Evolutionary conservation across 495 filamentous ascomycete genomes (phyloP), one percentile per base, ranked within the genome.

Genomic region (Annulohypoxylon maeteangense): DNA sequence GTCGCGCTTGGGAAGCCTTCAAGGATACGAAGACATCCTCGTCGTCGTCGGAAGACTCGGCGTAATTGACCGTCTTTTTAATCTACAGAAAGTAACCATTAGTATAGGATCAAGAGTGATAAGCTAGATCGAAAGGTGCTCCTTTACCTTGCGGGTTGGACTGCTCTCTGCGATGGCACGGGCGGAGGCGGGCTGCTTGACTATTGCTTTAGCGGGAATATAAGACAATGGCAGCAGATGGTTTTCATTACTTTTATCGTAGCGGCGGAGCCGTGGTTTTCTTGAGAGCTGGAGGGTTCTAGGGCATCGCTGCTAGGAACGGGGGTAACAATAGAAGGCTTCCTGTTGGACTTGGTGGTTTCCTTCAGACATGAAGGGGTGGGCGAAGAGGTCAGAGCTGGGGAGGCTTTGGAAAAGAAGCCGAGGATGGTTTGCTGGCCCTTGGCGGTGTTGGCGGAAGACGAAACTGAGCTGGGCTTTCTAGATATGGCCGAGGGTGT

Each of bases 361-460:
- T 87, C 78, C 53, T 82, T 73, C 62, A 86, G 71, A 67, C 78
- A 82, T 62, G 84, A 77, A 6, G 80, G 73, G 7, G 67, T 51
- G 14, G 68, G 20, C 25, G 67, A 65, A 0, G 79, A 68, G 22
- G 77, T 62, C 0, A 64, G 63, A 27, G 66, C 72, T 4, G 79
- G 77, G 2, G 79, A 74, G 27, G 73, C 73, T 73, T 91, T 95
- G 62, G 90, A 85, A 72, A 97, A 97, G 84, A 97, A 97, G 36
- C 92, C 91, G 3, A 94, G 83, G 55, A 97, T 95, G 70, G 90
- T 92, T 80, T 95, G 91, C 75, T 88, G 91, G 74, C 87, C 90
- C 75, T 91, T 93, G 81, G 87, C 78, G 27, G 83, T 81, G 16
- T 70, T 32, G 12, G 77, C 74, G 1, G 75, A 70, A 44, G 74